phyloP scores from a whole-genome alignment of 2,329 filamentous ascomycete genomes.

The Paecilomyces sp. region DNA sequence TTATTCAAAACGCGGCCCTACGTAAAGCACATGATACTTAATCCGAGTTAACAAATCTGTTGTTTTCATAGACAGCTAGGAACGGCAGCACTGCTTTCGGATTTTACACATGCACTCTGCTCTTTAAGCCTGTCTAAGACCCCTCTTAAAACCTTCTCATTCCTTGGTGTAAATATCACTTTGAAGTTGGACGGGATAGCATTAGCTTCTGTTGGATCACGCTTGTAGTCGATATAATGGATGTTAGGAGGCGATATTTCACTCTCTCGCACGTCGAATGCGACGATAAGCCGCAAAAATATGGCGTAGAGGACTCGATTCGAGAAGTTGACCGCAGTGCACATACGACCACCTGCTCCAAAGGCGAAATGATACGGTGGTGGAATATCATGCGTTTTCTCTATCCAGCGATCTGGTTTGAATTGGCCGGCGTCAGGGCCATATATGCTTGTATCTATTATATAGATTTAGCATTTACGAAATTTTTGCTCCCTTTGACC shows the following conservation, averaged over 20 bases:
- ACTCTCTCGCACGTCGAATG: conserved; percentile 9
- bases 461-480: not conserved
- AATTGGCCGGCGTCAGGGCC: conserved; percentile 4
- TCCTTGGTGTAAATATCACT: conserved; percentile 4
- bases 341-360: conserved; percentile 13
- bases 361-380: conserved; percentile 13
- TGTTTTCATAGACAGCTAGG: too few species aligned
- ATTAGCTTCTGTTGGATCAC: conserved; percentile 10
- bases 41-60: too few species aligned
- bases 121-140: conserved; percentile 1
- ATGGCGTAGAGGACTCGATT: conserved; percentile 14
- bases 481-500: not conserved
- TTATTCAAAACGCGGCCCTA: too few species aligned
- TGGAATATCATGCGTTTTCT: conserved; percentile 5
- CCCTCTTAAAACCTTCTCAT: not conserved
- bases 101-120: not conserved
- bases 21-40: too few species aligned
- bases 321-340: conserved; percentile 15
- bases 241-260: conserved; percentile 3
- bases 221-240: conserved; percentile 13
- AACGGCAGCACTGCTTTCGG: not conserved
- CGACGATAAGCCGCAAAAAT: conserved; percentile 13
- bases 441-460: conserved; percentile 1
- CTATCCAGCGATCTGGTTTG: conserved; percentile 6
- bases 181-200: conserved; percentile 8